Conservation (phyloP, 2,329 filamentous ascomycete species). For the Hymenoscyphus scutula region DNA sequence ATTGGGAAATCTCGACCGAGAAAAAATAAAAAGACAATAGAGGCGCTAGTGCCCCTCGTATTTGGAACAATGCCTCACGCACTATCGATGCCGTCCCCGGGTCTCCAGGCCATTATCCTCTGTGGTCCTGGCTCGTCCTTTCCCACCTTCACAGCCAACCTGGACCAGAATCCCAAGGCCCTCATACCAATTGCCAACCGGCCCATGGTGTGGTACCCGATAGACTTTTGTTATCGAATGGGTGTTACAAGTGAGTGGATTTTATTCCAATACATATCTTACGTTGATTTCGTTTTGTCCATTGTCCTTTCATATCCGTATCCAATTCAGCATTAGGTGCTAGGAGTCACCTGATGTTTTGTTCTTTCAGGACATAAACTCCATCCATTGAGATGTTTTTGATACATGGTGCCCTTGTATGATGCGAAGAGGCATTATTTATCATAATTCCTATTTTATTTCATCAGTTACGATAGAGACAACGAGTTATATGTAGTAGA, state of each 20-base stretch:
- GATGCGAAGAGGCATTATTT: background rate
- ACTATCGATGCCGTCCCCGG: conserved; percentile 67
- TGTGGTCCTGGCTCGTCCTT: conserved; percentile 81
- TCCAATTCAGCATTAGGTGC: background rate
- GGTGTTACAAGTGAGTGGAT: conserved; percentile 65
- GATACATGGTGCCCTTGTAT: no score
- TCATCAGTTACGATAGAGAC: background rate
- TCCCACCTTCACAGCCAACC: conserved; percentile 77
- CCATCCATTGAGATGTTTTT: no score
- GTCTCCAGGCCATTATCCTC: conserved; percentile 79
- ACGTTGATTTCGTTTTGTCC: background rate
- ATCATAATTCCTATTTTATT: background rate
- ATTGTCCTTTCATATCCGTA: background rate
- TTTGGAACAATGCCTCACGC: conserved; percentile 67
- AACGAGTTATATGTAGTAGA: background rate
- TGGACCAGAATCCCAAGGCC: conserved; percentile 78
- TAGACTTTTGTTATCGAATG: conserved; percentile 81
- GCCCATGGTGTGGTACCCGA: conserved; percentile 87
- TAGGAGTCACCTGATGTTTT: conserved; percentile 1
- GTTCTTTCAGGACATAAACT: background rate
- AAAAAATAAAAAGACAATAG: background rate
- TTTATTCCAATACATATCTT: background rate
- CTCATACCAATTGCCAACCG: conserved; percentile 79
- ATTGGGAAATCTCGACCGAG: background rate
- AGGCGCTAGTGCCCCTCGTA: background rate